These are phyloP conservation scores for Pyricularia grisea DNA, from an alignment of 2,329 filamentous ascomycete genomes.

Conservation along the genomic window DNA sequence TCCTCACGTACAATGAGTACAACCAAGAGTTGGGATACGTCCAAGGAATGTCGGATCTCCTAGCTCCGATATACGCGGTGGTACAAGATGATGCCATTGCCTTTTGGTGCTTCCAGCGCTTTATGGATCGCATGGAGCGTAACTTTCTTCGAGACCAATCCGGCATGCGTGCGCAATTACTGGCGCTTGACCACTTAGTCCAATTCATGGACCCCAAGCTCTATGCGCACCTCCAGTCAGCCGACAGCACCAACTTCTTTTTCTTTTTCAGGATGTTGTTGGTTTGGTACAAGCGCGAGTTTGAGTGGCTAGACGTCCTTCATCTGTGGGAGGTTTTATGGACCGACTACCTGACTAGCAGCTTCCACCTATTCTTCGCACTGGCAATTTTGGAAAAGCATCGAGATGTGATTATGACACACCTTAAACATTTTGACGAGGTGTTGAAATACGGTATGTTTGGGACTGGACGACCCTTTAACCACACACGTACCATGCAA, in stretches of 20 bases:
- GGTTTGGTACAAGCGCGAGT: constrained; percentile 98
- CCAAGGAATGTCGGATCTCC: constrained; percentile 95
- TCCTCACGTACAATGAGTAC: constrained; percentile 96
- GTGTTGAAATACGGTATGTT: constrained; percentile 85
- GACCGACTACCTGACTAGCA: constrained; percentile 84
- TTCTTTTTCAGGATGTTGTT: constrained; percentile 99
- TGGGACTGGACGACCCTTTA: neutral
- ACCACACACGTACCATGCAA: neutral
- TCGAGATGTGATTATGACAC: constrained; percentile 90
- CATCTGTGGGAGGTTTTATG: constrained; percentile 87
- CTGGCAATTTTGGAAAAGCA: constrained; percentile 93
- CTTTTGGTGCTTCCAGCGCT: constrained; percentile 92
- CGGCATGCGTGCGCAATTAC: constrained; percentile 87
- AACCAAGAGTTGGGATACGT: constrained; percentile 95
- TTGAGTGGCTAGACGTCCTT: constrained; percentile 78
- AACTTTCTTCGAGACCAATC: constrained; percentile 95
- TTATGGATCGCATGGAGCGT: constrained; percentile 97
- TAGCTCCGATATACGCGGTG: constrained; percentile 88
- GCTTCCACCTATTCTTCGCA: constrained; percentile 91
- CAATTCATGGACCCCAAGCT: constrained; percentile 95
- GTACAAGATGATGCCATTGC: constrained; percentile 95
- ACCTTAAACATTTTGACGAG: constrained; percentile 91
- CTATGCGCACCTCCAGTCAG: constrained; percentile 78
- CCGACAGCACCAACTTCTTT: constrained; percentile 97
- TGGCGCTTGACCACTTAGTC: constrained; percentile 87